A percentile compares a stretch with the other conserved stretches of the same genome.
phyloP scores from a whole-genome alignment of 345 rosid species.

The Eucalyptus marginata region DNA sequence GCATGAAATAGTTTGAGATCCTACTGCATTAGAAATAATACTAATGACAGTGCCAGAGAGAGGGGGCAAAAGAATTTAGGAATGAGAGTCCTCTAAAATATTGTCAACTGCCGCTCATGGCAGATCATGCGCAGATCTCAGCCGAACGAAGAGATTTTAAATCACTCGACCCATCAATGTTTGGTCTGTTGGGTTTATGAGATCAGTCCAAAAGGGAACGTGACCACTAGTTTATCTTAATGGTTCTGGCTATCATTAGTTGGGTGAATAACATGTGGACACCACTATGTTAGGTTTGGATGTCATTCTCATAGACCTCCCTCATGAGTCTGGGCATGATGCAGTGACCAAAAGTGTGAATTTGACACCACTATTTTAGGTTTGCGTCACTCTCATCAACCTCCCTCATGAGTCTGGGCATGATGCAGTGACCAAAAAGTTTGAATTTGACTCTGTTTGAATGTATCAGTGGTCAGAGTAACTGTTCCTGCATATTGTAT shows the following conservation, averaged over 20 bases:
- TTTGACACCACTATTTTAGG: not conserved
- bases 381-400: not conserved
- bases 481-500: not conserved
- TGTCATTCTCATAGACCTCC: not conserved
- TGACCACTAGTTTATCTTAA: not conserved
- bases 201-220: not conserved
- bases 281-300: not conserved
- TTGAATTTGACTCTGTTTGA: not conserved
- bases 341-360: not conserved
- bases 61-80: not conserved
- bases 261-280: not conserved
- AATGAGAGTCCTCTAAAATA: not conserved
- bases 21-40: not conserved
- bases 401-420: not conserved
- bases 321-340: not conserved
- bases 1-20: not conserved
- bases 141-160: not conserved
- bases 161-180: not conserved
- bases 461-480: not conserved
- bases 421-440: not conserved
- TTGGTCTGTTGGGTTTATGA: not conserved
- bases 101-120: not conserved
- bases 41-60: not conserved
- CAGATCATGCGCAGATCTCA: not conserved
- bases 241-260: not conserved